Conservation (phyloP, 2,329 filamentous ascomycete species). For the Colletotrichum liaoningense region DNA sequence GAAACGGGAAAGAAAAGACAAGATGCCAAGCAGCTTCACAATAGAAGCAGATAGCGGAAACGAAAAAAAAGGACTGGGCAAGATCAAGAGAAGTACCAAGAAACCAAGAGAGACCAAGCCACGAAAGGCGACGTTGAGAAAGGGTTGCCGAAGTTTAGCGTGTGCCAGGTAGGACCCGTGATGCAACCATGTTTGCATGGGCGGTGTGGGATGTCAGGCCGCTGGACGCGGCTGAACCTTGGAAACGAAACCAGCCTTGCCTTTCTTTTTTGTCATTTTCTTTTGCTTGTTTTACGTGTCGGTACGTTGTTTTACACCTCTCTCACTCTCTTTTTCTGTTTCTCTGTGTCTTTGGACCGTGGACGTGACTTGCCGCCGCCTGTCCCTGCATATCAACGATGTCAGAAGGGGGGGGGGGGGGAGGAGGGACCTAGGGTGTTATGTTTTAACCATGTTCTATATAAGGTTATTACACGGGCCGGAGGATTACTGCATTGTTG, state of each 20-base stretch:
- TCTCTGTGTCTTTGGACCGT: no score
- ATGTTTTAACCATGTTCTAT: neutral
- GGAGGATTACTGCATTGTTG: neutral
- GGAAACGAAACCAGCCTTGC: neutral
- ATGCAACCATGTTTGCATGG: neutral
- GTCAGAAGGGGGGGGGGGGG: neutral
- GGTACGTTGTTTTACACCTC: neutral
- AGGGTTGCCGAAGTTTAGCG: neutral
- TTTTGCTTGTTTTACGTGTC: neutral
- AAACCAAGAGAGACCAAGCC: conserved; percentile 9
- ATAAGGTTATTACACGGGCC: conserved; percentile 7
- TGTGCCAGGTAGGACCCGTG: neutral
- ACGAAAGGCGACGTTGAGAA: conserved; percentile 10
- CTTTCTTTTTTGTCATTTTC: neutral
- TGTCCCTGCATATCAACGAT: neutral
- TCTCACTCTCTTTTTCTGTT: neutral
- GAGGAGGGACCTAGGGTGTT: neutral
- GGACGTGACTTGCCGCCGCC: neutral
- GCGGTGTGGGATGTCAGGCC: neutral
- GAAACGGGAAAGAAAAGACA: conserved; percentile 7
- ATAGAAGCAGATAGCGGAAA: conserved; percentile 5
- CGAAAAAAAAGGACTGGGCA: neutral
- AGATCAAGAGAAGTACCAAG: neutral
- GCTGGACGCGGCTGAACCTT: neutral
- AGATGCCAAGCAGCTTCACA: conserved; percentile 17